These are phyloP conservation scores for Loxodes magnus DNA, from an alignment of 73 alveolate genomes.

Conservation along the genomic window DNA sequence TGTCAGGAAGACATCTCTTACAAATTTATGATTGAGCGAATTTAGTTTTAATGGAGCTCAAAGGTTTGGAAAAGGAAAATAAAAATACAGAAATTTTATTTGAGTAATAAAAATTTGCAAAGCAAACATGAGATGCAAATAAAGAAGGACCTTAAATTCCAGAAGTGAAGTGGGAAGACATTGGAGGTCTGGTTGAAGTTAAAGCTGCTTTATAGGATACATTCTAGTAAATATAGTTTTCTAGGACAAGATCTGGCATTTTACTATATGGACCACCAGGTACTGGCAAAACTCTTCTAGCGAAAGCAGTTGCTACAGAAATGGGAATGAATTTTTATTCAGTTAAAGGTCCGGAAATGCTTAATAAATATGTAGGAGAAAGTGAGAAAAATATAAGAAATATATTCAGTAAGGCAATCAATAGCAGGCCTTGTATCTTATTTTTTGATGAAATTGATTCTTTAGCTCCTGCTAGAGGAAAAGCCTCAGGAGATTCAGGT, in stretches of 20 bases:
- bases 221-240: constrained; percentile 50
- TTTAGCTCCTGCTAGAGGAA: constrained; percentile 83
- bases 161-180: constrained; percentile 72
- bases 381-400: constrained; percentile 88
- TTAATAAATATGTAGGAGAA: constrained; percentile 89
- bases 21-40: too few species aligned
- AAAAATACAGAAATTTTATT: too few species aligned
- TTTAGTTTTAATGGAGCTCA: too few species aligned
- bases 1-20: too few species aligned
- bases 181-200: constrained; percentile 87
- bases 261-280: constrained; percentile 93
- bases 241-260: constrained; percentile 71
- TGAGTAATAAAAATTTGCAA: too few species aligned
- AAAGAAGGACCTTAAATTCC: constrained; percentile 45
- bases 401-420: constrained; percentile 76
- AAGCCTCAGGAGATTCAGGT: constrained; percentile 58
- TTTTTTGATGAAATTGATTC: constrained; percentile 95
- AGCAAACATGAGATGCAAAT: too few species aligned
- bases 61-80: too few species aligned
- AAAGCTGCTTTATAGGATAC: constrained; percentile 73
- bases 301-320: constrained; percentile 82
- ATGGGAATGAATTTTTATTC: constrained; percentile 73
- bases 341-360: constrained; percentile 90
- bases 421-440: constrained; percentile 73
- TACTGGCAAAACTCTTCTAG: constrained; percentile 81